Evolutionary conservation across 257 asterid genomes (phyloP), one percentile per base, ranked within the genome.

Genomic region (Fraxinus quadrangulata): DNA sequence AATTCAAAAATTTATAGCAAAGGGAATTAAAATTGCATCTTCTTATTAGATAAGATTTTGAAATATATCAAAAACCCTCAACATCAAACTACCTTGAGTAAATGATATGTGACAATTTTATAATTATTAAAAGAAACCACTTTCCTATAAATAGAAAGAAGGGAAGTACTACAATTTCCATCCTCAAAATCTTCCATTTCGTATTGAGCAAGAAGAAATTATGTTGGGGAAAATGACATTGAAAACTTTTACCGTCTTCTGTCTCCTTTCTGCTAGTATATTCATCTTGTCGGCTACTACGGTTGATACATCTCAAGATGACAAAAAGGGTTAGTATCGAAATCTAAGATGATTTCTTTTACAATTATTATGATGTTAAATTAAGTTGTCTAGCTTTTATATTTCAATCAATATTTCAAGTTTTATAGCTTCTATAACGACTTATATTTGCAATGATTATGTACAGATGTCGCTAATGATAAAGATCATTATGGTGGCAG

Each of bases 401-500:
- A 39, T 39, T 39, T 39, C 45, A 9, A 39, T 2, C 1, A 8
- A 61, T 61, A 6, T 23, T 8, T 23, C 33, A 61, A 21, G 14
- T 24, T 9, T 56, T 19, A 19, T n/a, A 56, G 0, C 24, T 17
- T 51, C 1, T 51, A 59, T 21, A 8, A 23, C 16, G 6, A n/a
- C 5, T 59, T 59, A 6, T 23, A 7, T 51, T 14, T 51, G 8
- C 24, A 6, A 61, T 61, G 14, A n/a, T 23, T 61, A 2, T 21
- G 68, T 24, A 7, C 4, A 61, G 68, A 24, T 24, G 17, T 7
- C 12, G 16, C 33, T 10, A 5, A 21, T 61, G 68, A 23, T 19
- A 61, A 61, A 12, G 68, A 61, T 61, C 68, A 21, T 24, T 24
- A 49, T 47, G 77, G 77, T 12, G 77, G 77, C 12, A 12, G 36